Base-by-base conservation (phyloP, 2,329 filamentous ascomycete genomes). In the Paecilomyces sp. region DNA sequence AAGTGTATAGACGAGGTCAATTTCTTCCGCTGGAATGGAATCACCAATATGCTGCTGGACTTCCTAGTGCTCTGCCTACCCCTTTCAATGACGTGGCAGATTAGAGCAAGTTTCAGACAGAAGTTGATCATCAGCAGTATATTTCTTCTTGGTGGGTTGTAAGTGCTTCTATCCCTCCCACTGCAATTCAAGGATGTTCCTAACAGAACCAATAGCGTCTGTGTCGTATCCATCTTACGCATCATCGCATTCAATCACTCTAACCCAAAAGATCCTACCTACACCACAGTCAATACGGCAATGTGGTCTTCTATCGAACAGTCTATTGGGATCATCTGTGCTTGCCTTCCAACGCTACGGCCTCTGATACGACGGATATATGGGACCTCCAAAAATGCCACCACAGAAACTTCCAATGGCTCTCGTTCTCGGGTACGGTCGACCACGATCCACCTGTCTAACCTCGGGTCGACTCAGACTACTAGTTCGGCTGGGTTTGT, bases 271-370 rank as follows among this genome's bases (percentile, higher is more conserved):
- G 63, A 70, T 56, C 58, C 58, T 11, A 66, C 65, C 3, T 67
- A 62, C 51, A 61, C 57, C 24, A 64, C 57, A 9, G 54, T 66
- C 33, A 31, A 60, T n/a, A 61, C 69, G 2, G 58, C 67, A 1
- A 65, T 58, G 18, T 71, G 67, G 67, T 70, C 69, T 22, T 68
- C 66, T 2, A 61, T 70, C 55, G 69, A 71, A 54, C 68, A 71
- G 41, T 68, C 68, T 1, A 56, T 67, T n/a, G 67, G 65, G 2
- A 68, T 70, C 13, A 61, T 69, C 22, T 70, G 67, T 47, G 65
- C 67, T 13, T 70, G 68, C 57, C 62, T 71, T 11, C 69, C 68
- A 11, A 70, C 69, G 12, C 60, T 70, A 7, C 63, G 68, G 7
- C 66, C 68, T 22, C 58, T 69, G 25, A 57, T 68, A 28, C 56